Conservation (phyloP, 2,329 filamentous ascomycete genomes). For the Exophiala calicioides region DNA sequence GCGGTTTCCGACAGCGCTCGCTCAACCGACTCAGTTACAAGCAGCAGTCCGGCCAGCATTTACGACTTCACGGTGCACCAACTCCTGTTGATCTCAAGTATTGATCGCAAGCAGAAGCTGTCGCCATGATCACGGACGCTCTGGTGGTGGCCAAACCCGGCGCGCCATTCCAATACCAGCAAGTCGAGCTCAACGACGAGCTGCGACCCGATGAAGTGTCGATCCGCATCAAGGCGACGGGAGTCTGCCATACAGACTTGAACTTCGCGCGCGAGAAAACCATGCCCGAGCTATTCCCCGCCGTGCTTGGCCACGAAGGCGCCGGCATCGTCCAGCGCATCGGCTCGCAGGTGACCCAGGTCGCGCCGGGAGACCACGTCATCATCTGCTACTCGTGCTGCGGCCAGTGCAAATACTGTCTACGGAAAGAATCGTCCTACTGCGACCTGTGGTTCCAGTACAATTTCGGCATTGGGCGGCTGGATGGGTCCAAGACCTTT, state of each 20-base stretch:
- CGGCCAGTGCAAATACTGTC: slow-evolving; percentile 30
- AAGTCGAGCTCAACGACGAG: slow-evolving; percentile 66
- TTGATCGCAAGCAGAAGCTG: neutral
- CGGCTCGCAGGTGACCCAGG: slow-evolving; percentile 55
- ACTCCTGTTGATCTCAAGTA: no score
- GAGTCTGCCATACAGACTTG: slow-evolving; percentile 85
- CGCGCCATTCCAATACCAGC: slow-evolving; percentile 55
- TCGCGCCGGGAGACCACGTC: slow-evolving; percentile 90
- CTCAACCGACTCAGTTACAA: no score
- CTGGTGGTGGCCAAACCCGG: slow-evolving; percentile 82
- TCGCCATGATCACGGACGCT: slow-evolving; percentile 47
- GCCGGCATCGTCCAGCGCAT: slow-evolving; percentile 56
- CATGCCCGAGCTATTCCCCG: slow-evolving; percentile 61
- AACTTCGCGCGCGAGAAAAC: slow-evolving; percentile 42
- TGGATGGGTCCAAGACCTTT: slow-evolving; percentile 30
- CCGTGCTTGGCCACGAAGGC: slow-evolving; percentile 56
- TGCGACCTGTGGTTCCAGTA: slow-evolving; percentile 32
- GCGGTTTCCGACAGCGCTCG: neutral
- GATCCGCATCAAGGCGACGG: slow-evolving; percentile 83
- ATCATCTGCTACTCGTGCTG: slow-evolving; percentile 50
- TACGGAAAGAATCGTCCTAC: slow-evolving; percentile 27
- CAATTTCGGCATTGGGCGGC: slow-evolving; percentile 28
- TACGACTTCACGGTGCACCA: no score
- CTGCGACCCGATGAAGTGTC: slow-evolving; percentile 88
- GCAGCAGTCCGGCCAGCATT: no score